Evolutionary conservation across 2,329 filamentous ascomycete genomes (phyloP).

Genomic region (Curvularia eragrostidis): DNA sequence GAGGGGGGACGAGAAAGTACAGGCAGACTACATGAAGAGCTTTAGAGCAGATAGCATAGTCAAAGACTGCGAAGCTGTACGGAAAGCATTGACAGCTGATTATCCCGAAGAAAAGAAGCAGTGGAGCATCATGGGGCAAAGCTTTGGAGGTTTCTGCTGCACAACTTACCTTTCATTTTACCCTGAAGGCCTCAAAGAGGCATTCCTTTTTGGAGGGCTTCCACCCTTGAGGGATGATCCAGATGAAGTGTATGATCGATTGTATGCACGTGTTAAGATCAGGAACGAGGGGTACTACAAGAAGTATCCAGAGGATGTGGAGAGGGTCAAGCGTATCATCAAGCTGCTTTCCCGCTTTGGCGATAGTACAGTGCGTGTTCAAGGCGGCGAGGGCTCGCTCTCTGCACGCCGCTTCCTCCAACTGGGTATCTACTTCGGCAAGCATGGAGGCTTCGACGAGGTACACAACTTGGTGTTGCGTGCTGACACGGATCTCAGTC

Average conservation of each 20-base stretch:
- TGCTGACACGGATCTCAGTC: conserved; percentile 73
- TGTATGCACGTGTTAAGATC: conserved; percentile 71
- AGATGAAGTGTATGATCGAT: conserved; percentile 76
- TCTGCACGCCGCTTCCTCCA: conserved; percentile 78
- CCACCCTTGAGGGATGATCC: conserved; percentile 75
- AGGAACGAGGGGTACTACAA: conserved; percentile 81
- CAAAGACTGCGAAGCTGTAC: conserved; percentile 84
- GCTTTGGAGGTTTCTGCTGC: conserved; percentile 87
- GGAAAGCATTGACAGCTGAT: conserved; percentile 73
- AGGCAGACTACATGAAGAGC: conserved; percentile 80
- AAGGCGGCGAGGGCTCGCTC: conserved; percentile 71
- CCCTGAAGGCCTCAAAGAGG: conserved; percentile 78
- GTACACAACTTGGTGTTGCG: conserved; percentile 68
- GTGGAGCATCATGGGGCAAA: conserved; percentile 90
- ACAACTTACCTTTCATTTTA: conserved; percentile 83
- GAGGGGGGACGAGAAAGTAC: conserved; percentile 67
- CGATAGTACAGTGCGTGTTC: conserved; percentile 67
- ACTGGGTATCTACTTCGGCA: conserved; percentile 78
- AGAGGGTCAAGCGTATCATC: conserved; percentile 70
- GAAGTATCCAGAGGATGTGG: conserved; percentile 84
- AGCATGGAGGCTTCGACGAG: conserved; percentile 61
- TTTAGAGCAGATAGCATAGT: conserved; percentile 94
- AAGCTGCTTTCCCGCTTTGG: conserved; percentile 65
- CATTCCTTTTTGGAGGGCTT: conserved; percentile 84
- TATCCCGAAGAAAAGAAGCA: conserved; percentile 73